phyloP scores from a whole-genome alignment of 2,329 filamentous ascomycete species.

The Dichotomopilus funicola region DNA sequence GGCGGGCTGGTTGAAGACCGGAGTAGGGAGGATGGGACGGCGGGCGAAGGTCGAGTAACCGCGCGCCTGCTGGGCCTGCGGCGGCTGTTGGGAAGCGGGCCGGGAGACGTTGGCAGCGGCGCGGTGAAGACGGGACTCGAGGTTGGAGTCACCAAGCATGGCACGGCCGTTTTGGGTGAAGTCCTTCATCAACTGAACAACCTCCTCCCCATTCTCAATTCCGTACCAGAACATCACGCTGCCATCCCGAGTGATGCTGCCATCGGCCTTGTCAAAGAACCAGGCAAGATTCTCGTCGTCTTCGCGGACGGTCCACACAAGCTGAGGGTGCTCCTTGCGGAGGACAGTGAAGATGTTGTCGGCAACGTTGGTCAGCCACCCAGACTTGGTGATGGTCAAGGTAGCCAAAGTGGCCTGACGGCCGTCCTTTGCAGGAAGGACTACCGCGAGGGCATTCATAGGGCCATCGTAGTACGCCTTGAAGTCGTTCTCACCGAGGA shows the following conservation, averaged over 20 bases:
- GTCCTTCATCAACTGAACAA: constrained; percentile 75
- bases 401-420: constrained; percentile 79
- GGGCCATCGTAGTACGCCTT: constrained; percentile 91
- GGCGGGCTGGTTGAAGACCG: constrained; percentile 16
- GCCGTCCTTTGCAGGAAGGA: constrained; percentile 64
- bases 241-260: constrained; percentile 76
- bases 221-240: constrained; percentile 97
- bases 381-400: constrained; percentile 86
- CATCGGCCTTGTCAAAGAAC: constrained; percentile 97
- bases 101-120: constrained; percentile 56
- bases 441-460: constrained; percentile 87
- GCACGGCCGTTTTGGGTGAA: constrained; percentile 76
- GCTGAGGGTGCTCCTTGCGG: constrained; percentile 85
- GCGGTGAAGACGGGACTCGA: constrained; percentile 76
- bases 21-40: constrained; percentile 27
- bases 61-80: constrained; percentile 45
- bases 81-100: constrained; percentile 42
- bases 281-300: constrained; percentile 95
- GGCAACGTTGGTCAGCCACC: constrained; percentile 89
- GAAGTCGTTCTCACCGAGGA: constrained; percentile 70
- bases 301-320: constrained; percentile 94
- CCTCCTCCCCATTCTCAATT: constrained; percentile 72
- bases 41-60: constrained; percentile 58
- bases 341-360: constrained; percentile 93
- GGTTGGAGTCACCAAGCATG: constrained; percentile 84